Conservation (phyloP, 2,329 filamentous ascomycete species). For the Trichoderma harzianum region DNA sequence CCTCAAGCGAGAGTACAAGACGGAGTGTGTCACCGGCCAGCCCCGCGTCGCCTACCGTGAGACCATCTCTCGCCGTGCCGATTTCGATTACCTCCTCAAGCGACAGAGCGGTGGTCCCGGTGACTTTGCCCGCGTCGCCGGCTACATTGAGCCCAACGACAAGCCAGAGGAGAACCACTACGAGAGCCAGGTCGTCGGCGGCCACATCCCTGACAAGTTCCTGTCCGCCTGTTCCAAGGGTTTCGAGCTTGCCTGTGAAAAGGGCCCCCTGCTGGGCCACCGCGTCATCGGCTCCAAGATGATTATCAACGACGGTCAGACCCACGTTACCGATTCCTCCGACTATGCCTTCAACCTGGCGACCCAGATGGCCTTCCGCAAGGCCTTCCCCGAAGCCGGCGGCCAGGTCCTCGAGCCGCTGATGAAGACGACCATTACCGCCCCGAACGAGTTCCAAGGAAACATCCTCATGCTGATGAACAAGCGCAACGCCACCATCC, state of each 20-base stretch:
- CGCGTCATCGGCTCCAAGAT: constrained; percentile 85
- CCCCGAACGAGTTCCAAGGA: constrained; percentile 96
- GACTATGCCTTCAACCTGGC: constrained; percentile 95
- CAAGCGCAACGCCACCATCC: constrained; percentile 92
- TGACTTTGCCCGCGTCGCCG: constrained; percentile 89
- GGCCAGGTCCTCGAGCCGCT: constrained; percentile 89
- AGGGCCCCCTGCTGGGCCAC: constrained; percentile 89
- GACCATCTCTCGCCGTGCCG: constrained; percentile 74
- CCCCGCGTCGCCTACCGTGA: constrained; percentile 97
- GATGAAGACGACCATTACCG: constrained; percentile 97
- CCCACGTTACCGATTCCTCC: constrained; percentile 95
- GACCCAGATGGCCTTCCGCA: constrained; percentile 93
- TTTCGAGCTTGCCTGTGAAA: constrained; percentile 76
- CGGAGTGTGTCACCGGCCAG: constrained; percentile 92
- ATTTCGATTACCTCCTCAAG: constrained; percentile 91
- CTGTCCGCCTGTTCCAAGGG: constrained; percentile 92
- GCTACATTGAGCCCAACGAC: constrained; percentile 84
- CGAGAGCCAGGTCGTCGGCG: constrained; percentile 82
- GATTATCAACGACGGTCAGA: constrained; percentile 94
- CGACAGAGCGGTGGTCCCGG: constrained; percentile 94
- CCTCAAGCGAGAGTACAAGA: constrained; percentile 93
- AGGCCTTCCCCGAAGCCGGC: constrained; percentile 77
- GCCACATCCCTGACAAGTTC: constrained; percentile 93
- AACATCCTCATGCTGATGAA: constrained; percentile 93
- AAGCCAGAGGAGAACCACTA: constrained; percentile 74